phyloP scores from a whole-genome alignment of 2,329 filamentous ascomycete genomes.

The Aureobasidium lini region DNA sequence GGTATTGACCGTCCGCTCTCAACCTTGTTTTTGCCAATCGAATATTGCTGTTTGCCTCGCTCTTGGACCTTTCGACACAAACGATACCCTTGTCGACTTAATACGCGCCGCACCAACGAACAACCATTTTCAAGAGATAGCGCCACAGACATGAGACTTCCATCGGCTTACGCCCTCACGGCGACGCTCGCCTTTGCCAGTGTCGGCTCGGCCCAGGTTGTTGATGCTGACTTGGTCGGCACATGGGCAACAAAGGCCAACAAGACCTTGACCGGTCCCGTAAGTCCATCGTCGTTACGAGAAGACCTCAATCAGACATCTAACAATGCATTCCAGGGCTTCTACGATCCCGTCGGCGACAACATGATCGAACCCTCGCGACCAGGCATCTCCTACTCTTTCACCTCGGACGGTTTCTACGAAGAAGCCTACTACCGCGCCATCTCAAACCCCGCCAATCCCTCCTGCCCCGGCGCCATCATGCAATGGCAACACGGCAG shows the following conservation, averaged over 20 bases:
- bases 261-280: conserved; percentile 61
- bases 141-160: conserved; percentile 9
- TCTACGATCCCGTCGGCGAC: conserved; percentile 62
- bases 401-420: conserved; percentile 59
- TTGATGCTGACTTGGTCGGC: conserved; percentile 45
- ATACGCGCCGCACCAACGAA: neutral
- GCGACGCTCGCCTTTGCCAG: conserved; percentile 9
- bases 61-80: neutral
- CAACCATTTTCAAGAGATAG: neutral
- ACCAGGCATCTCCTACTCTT: conserved; percentile 67
- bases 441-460: conserved; percentile 48
- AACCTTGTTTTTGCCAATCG: neutral
- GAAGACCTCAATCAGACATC: neutral
- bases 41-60: neutral
- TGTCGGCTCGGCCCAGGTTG: neutral
- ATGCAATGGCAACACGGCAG: conserved; percentile 69
- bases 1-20: neutral
- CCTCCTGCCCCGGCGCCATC: conserved; percentile 55
- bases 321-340: conserved; percentile 42
- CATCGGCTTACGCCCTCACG: conserved; percentile 10
- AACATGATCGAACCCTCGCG: conserved; percentile 57
- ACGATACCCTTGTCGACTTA: neutral
- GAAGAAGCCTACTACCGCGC: conserved; percentile 65
- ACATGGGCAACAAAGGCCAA: conserved; percentile 67
- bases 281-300: conserved; percentile 32